Conservation (phyloP, 805 yeast genomes). For the Spathaspora passalidarum region DNA sequence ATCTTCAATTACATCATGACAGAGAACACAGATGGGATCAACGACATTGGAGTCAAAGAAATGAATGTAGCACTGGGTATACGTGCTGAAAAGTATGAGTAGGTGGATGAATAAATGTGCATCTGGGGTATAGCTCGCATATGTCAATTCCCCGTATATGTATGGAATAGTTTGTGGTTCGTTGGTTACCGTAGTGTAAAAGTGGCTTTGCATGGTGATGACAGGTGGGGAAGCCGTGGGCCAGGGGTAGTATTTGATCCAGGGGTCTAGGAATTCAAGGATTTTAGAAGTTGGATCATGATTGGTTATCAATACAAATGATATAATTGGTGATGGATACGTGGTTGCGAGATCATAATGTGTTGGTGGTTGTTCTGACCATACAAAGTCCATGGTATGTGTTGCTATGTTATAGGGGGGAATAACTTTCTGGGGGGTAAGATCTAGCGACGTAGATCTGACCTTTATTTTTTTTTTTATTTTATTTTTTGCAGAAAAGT, state of each 20-base stretch:
- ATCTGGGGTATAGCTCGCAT: conserved; percentile 44
- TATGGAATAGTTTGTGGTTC: conserved; percentile 15
- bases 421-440: background rate
- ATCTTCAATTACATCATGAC: conserved; percentile 43
- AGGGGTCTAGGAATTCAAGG: conserved; percentile 14
- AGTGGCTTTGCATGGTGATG: conserved; percentile 3
- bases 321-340: background rate
- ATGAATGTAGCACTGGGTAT: conserved; percentile 37
- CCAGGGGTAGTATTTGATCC: conserved; percentile 22
- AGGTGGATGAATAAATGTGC: conserved; percentile 43
- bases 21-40: conserved; percentile 53
- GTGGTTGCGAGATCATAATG: background rate
- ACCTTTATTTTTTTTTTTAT: too few relatives aligned
- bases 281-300: background rate
- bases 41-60: conserved; percentile 49
- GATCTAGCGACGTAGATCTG: too few relatives aligned
- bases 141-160: conserved; percentile 39
- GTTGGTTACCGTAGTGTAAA: background rate
- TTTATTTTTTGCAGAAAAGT: too few relatives aligned
- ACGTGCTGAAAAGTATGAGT: conserved; percentile 33
- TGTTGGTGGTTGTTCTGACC: background rate
- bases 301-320: background rate
- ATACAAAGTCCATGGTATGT: background rate
- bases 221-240: conserved; percentile 6
- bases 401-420: background rate